Evolutionary conservation across 805 yeast species (phyloP), one percentile per base, ranked within the genome.

Genomic region (Lachancea lanzarotensis): DNA sequence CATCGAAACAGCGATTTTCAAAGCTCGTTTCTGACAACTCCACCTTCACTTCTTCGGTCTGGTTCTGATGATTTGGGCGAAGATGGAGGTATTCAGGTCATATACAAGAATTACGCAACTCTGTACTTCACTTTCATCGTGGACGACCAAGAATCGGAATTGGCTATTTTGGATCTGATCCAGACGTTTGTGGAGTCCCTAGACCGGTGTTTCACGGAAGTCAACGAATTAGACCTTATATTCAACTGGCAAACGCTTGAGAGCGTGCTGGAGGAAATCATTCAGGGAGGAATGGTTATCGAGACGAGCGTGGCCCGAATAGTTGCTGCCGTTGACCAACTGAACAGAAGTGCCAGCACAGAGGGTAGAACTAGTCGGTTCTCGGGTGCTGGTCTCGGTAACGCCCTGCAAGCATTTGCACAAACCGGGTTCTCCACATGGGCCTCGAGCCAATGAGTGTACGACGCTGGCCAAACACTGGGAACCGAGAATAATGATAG

Each of bases 191-290:
- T 93, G 2, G 97, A 93, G 63, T 84, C 95, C 43, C 73, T 93
- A 52, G 96, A 93, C 62, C 79, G 84, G 47, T 93, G 98, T 65
- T 93, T 93, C 66, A 82, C 81, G 49, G 90, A 89, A 57, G 98
- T 93, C 6, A 90, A 96, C 63, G 98, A 93, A 61, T 72, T 93
- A 54, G 98, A 93, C 66, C 72, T 93, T 50, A 96, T 93, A n/a
- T 91, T 90, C 68, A 97, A 97, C 15, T 93, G 98, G 98, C 97
- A 93, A 66, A 95, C 89, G 4, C 69, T 91, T 27, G 95, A 91
- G 61, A 83, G 95, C 1, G 96, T 91, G 1, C 65, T 90, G 40
- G 93, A 83, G 56, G 98, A 93, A 57, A 84, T 93, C 29, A 82
- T 93, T 1, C 98, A 93, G 62, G 98, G 98, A 20, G 98, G 98